Base-by-base conservation (phyloP, 306 rosid species). In the Bauhinia variegata region DNA sequence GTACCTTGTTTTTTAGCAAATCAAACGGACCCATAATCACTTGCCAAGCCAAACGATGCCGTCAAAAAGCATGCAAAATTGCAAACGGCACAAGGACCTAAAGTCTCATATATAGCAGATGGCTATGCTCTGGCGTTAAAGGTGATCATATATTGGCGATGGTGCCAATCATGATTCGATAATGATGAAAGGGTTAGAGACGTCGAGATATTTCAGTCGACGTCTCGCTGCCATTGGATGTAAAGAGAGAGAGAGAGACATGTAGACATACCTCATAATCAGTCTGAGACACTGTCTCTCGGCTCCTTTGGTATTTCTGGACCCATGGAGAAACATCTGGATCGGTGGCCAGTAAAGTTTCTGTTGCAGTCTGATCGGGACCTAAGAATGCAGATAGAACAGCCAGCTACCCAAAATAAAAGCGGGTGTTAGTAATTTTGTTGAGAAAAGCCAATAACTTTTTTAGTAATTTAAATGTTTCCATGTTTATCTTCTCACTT, bases 231-330 rank as follows among this genome's bases (percentile, higher is more conserved):
- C 14, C 12, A 15, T 36, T 56, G n/a, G 18, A 33, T 5, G 28
- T 41, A 4, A 4, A 30, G 11, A 39, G 37, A 19, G 3, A n/a
- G n/a, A n/a, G n/a, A n/a, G n/a, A n/a, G n/a, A n/a, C n/a, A n/a
- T n/a, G n/a, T n/a, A n/a, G n/a, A 68, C 75, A 31, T 42, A 83
- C 99, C 96, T 93, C 96, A 68, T 93, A 93, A 70, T 93, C 91
- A n/a, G 99, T 93, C 75, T 75, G 80, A 14, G 99, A 93, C 15
- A 93, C 97, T 41, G 96, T 93, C 78, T 90, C 95, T 16, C 97
- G 87, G 85, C 99, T 90, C 32, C 96, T 85, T 61, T 86, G 95
- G 67, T 93, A 93, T 52, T 93, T 93, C 76, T 81, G 86, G 72
- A 90, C 87, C 99, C 99, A 93, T 5, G 90, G 96, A 59, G 84